These are phyloP conservation scores for Phaeosphaeria sp. DNA, from an alignment of 2,329 filamentous ascomycete genomes.

Conservation along the genomic window DNA sequence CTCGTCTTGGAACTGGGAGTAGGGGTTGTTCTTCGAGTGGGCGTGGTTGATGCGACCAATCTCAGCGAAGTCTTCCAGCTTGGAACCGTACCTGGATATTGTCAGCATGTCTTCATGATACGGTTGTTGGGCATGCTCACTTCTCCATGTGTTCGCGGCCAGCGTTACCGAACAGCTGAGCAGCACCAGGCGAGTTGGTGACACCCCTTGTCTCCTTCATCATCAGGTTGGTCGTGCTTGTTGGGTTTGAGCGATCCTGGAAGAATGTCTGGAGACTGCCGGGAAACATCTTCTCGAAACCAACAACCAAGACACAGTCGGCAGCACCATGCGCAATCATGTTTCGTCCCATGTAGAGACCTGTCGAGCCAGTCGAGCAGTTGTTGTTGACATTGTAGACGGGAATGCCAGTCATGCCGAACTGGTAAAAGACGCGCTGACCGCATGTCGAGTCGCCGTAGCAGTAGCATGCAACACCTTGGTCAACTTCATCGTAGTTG, in stretches of 20 bases:
- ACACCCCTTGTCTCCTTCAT: slow-evolving; percentile 83
- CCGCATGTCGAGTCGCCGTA: slow-evolving; percentile 95
- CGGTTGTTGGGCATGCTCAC: slow-evolving; percentile 52
- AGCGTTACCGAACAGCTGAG: slow-evolving; percentile 95
- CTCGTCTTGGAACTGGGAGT: slow-evolving; percentile 95
- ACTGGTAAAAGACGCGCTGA: slow-evolving; percentile 98
- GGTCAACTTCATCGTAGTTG: slow-evolving; percentile 95
- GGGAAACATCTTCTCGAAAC: slow-evolving; percentile 98
- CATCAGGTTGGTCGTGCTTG: slow-evolving; percentile 74
- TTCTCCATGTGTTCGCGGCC: slow-evolving; percentile 95
- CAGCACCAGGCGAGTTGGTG: slow-evolving; percentile 82
- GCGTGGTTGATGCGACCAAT: slow-evolving; percentile 92
- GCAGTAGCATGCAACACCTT: slow-evolving; percentile 96
- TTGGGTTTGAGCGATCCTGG: slow-evolving; percentile 83
- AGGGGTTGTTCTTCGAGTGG: slow-evolving; percentile 90
- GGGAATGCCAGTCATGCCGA: slow-evolving; percentile 95
- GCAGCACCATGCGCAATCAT: slow-evolving; percentile 80
- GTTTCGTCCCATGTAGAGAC: slow-evolving; percentile 81
- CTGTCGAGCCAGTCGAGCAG: slow-evolving; percentile 94
- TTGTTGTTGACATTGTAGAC: slow-evolving; percentile 99
- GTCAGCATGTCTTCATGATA: slow-evolving; percentile 16
- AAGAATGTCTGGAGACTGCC: slow-evolving; percentile 85
- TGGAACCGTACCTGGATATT: slow-evolving; percentile 75
- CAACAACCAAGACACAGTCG: slow-evolving; percentile 88
- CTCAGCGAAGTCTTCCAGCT: slow-evolving; percentile 86